phyloP scores from a whole-genome alignment of 371 early-diverging fungal species.

The Mucor saturninus region DNA sequence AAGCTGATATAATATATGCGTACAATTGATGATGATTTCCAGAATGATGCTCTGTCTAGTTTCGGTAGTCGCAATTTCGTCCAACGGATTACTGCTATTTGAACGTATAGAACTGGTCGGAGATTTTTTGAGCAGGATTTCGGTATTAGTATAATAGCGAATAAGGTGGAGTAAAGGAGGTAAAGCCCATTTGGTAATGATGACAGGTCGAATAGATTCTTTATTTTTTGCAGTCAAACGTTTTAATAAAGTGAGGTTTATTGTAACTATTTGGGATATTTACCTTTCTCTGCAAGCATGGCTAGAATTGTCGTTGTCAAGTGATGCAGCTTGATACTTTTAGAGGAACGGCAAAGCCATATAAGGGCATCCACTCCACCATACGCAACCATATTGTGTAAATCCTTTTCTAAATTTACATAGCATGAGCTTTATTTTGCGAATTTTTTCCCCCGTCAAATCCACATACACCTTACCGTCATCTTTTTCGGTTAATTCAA shows the following conservation, averaged over 20 bases:
- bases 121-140: constrained; percentile 6
- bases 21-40: constrained; percentile 50
- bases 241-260: neutral
- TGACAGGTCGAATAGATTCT: constrained; percentile 56
- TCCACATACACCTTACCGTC: constrained; percentile 42
- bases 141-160: constrained; percentile 27
- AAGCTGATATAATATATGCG: constrained; percentile 48
- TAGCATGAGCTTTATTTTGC: neutral
- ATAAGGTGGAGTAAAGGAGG: constrained; percentile 48
- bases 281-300: constrained; percentile 52
- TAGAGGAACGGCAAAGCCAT: constrained; percentile 57
- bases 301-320: constrained; percentile 60
- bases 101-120: constrained; percentile 17
- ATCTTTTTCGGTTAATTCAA: constrained; percentile 62
- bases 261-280: neutral
- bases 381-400: constrained; percentile 57
- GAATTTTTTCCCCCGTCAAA: neutral
- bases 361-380: constrained; percentile 68
- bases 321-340: constrained; percentile 54
- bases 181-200: constrained; percentile 58
- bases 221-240: neutral
- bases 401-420: constrained; percentile 47
- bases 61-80: constrained; percentile 1
- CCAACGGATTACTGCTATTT: neutral
- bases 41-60: constrained; percentile 29